phyloP scores from a whole-genome alignment of 2,329 filamentous ascomycete species.

The Aspergillus brasiliensis region DNA sequence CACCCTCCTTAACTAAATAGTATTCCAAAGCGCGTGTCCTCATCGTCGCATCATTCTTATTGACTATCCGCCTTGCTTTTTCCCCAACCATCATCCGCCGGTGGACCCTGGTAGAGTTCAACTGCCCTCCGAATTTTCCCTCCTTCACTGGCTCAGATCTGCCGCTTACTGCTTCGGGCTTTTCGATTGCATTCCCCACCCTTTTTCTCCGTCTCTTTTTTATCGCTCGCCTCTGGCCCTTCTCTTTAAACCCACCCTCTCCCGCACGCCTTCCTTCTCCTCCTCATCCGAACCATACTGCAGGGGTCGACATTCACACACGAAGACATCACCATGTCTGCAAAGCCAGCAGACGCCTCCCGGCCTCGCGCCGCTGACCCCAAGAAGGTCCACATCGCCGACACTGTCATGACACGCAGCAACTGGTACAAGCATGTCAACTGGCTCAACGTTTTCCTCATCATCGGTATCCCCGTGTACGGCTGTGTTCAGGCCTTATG shows the following conservation, averaged over 20 bases:
- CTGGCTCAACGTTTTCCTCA: constrained; percentile 86
- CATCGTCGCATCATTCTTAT: constrained; percentile 9
- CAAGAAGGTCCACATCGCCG: constrained; percentile 83
- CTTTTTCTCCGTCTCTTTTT: constrained; percentile 15
- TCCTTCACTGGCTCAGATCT: constrained; percentile 3
- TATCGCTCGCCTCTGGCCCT: constrained; percentile 14
- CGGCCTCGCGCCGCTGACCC: constrained; percentile 42
- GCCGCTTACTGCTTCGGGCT: neutral
- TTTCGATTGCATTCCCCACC: constrained; percentile 7
- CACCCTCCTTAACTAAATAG: constrained; percentile 13
- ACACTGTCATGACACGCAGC: constrained; percentile 73
- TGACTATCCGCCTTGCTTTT: constrained; percentile 17
- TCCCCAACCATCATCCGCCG: constrained; percentile 25
- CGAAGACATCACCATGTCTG: constrained; percentile 34
- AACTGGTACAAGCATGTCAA: constrained; percentile 95
- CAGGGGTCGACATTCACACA: neutral
- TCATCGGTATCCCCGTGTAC: constrained; percentile 73
- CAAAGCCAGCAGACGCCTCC: constrained; percentile 35
- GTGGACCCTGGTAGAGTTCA: constrained; percentile 21
- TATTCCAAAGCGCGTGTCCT: neutral
- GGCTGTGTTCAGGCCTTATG: constrained; percentile 76
- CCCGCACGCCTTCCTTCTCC: neutral
- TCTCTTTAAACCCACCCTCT: constrained; percentile 8
- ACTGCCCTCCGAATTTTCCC: constrained; percentile 15
- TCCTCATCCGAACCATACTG: neutral